Evolutionary conservation across 768 basidiomycete species (phyloP).

Genomic region (Pleurotus tuber-regium): DNA sequence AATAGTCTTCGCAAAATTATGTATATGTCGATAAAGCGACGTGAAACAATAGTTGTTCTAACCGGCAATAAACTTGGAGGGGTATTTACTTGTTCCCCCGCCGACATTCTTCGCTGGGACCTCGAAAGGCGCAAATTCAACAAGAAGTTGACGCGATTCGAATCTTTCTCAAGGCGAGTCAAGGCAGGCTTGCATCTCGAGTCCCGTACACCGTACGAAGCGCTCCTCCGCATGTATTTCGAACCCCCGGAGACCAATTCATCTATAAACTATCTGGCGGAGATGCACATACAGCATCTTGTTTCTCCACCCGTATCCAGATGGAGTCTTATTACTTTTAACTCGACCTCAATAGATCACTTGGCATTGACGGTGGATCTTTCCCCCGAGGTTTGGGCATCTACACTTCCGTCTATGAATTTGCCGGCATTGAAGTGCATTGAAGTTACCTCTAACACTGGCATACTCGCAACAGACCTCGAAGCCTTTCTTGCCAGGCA

Average conservation of each 20-base stretch:
- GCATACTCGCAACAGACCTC: slow-evolving; percentile 2
- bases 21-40: not conserved
- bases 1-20: slow-evolving; percentile 1
- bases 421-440: slow-evolving; percentile 3
- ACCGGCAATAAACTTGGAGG: slow-evolving; percentile 8
- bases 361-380: slow-evolving; percentile 6
- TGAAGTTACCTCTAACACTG: slow-evolving; percentile 3
- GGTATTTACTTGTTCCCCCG: slow-evolving; percentile 3
- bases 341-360: slow-evolving; percentile 3
- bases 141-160: not conserved
- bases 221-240: slow-evolving; percentile 7
- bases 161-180: not conserved
- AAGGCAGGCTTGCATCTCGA: slow-evolving; percentile 5
- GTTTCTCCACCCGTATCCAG: not conserved
- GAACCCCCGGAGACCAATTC: slow-evolving; percentile 2
- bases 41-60: not conserved
- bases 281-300: slow-evolving; percentile 2
- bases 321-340: slow-evolving; percentile 9
- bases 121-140: slow-evolving; percentile 1
- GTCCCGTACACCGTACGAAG: slow-evolving; percentile 6
- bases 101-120: slow-evolving; percentile 2
- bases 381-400: slow-evolving; percentile 2
- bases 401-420: not conserved
- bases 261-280: not conserved
- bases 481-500: slow-evolving; percentile 7